Evolutionary conservation across 2,329 filamentous ascomycete species (phyloP), one percentile per base, ranked within the genome.

Genomic region (Diaporthe citrichinensis): DNA sequence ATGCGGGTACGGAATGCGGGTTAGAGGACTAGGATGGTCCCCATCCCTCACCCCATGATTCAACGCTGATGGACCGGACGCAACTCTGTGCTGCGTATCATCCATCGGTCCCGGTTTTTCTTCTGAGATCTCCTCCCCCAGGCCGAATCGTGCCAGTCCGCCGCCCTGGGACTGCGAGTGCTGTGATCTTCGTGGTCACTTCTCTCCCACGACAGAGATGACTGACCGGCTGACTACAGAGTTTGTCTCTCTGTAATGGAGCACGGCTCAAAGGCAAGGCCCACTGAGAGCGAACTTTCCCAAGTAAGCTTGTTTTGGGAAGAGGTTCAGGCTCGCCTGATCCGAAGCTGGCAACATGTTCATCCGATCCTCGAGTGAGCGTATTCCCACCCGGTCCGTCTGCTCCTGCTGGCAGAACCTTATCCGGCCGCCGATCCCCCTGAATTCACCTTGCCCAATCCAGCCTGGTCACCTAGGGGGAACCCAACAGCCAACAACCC

Each of bases 341-440:
- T 55, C 23, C 34, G 49, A 28, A 34, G 49, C 65, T 61, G 36
- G 39, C 49, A 25, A 41, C 61, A 69, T 28, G 65, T 69, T 69
- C 65, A 55, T 69, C 65, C 65, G 65, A 69, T 69, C 34, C 46
- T 69, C 65, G n/a, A 69, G 31, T 55, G 65, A 69, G 49, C 49
- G 49, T 23, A 53, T 55, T 69, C 65, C 65, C 49, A 69, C 46
- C 46, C 17, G 65, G 31, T 53, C 65, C 65, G 46, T 53, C 65
- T 55, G 49, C 12, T 69, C 34, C 28, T 55, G n/a, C 65, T 69
- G 49, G 46, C 65, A 69, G 65, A 69, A 69, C 65, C 65, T 69
- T 69, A 69, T 69, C 65, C 65, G 49, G 49, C 49, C 65, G 65
- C 31, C 65, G 65, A 69, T 69, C 65, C 65, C 65, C 65, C 65